Evolutionary conservation across 495 filamentous ascomycete species (phyloP).

Genomic region (Trichoderma orchidacearum): DNA sequence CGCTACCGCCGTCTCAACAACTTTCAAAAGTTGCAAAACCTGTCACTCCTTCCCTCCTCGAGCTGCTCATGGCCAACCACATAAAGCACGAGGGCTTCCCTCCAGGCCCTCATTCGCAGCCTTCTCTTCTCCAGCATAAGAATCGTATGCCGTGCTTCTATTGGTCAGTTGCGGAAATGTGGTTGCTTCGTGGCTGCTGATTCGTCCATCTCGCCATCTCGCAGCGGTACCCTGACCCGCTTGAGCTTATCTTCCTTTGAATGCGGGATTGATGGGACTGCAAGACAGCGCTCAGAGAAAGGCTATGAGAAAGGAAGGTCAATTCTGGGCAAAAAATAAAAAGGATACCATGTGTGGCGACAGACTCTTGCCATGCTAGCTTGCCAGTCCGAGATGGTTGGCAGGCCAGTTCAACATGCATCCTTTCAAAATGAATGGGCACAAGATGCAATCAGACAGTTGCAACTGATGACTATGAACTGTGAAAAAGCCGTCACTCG

Average conservation of each 20-base stretch:
- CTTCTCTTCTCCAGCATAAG: not conserved
- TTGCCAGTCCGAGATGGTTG: not conserved
- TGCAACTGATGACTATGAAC: not conserved
- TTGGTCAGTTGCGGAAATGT: not conserved
- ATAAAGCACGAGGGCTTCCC: not conserved
- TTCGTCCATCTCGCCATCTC: not conserved
- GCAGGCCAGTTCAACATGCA: too few species aligned
- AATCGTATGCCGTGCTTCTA: not conserved
- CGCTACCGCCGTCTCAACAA: too few species aligned
- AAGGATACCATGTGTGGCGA: not conserved
- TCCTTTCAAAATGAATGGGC: too few species aligned
- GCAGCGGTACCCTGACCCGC: not conserved
- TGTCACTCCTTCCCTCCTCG: not conserved
- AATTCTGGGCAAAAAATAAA: not conserved
- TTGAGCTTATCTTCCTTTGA: not conserved
- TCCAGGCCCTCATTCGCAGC: not conserved
- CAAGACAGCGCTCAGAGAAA: not conserved
- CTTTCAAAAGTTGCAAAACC: not conserved
- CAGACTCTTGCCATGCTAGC: not conserved
- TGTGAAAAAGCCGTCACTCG: not conserved
- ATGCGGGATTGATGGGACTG: not conserved
- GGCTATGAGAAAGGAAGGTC: not conserved
- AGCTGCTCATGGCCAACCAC: not conserved
- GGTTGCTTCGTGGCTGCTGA: not conserved
- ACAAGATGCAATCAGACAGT: not conserved